Base-by-base conservation (phyloP, 768 basidiomycete species). In the Russula lepida region DNA sequence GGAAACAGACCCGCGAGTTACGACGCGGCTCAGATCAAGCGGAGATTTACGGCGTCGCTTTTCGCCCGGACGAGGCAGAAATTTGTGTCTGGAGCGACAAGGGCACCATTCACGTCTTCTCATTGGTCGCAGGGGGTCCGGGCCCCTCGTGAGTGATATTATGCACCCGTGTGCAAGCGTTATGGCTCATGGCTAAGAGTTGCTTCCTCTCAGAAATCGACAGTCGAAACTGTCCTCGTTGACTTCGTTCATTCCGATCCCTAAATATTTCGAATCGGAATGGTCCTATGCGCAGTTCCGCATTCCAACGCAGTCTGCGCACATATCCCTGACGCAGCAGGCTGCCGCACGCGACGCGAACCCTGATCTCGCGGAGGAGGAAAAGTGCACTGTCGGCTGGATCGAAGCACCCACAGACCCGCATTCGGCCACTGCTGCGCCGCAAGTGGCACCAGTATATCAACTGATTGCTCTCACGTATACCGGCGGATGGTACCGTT, bases 251-350 rank as follows among this genome's bases (percentile, higher is more conserved):
- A 74, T 95, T 11, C 88, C 87, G 15, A 78, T 92, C 35, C 92
- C 92, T 19, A 90, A 88, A 64, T 95, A 95, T 71, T 94, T 97
- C 70, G 85, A 86, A 68, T 94, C 92, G n/a, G 88, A 94, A 71
- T 95, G 93, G 94, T 95, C 93, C 0, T 94, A 95, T 69, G 91
- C 93, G 15, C 88, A 91, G 66, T 97, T 90, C 71, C 83, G 90
- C 46, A 89, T 97, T 69, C 93, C 93, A 3, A 76, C 87, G 2
- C 89, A 92, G 66, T 86, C 87, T 1, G 78, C 92, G 8, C 91
- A 94, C 64, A 86, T 92, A 50, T 86, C 89, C 12, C 74, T 93
- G 35, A 84, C 86, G 13, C 81, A 88, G 3, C 79, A 84, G n/a
- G 79, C 84, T 1, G 71, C 81, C 12, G 72, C 75, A 62, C 77